Evolutionary conservation across 2,329 filamentous ascomycete genomes (phyloP), one percentile per base, ranked within the genome.

Genomic region (Drechslerella stenobrocha): DNA sequence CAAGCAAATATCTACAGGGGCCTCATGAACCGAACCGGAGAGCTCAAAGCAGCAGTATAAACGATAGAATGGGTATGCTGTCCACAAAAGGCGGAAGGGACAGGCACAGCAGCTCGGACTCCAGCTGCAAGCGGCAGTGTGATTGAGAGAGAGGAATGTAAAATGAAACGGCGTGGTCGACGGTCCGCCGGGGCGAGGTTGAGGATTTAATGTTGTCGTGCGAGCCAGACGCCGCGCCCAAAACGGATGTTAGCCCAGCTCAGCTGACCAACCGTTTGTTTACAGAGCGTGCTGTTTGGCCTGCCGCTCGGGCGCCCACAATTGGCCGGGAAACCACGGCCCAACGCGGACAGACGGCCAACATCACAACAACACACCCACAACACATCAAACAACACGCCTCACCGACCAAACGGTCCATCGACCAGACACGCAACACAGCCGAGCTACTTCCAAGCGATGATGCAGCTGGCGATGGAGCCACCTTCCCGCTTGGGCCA

Each of bases 201-300:
- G 52, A 58, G 46, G 60, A 58, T 66, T 66, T 66, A 66, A 66
- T 42, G 52, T 32, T 46, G 52, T 52, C 51, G 52, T 37, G 35
- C 45, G 26, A 3, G 3, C 24, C 20, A 42, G 23, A 18, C 52
- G 59, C 46, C 56, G 50, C 47, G 47, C 18, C 50, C 50, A 42
- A 44, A 44, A 51, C 20, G 4, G 22, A 15, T 34, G 24, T 37
- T 35, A 5, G 11, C 52, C 56, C 35, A n/a, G 52, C n/a, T n/a
- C n/a, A n/a, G n/a, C n/a, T n/a, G n/a, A n/a, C n/a, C n/a, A n/a
- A 52, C 59, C 56, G 52, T 64, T 64, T 64, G 59, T 64, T 64
- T 64, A 64, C 59, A 5, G 8, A 3, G 18, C 45, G 23, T 32
- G 5, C 22, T 66, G 61, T 66, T 66, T 48, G 57, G 47, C 30